These are phyloP conservation scores for Salicornia ramosissima DNA, from an alignment of 148 eudicot species.

Conservation along the genomic window DNA sequence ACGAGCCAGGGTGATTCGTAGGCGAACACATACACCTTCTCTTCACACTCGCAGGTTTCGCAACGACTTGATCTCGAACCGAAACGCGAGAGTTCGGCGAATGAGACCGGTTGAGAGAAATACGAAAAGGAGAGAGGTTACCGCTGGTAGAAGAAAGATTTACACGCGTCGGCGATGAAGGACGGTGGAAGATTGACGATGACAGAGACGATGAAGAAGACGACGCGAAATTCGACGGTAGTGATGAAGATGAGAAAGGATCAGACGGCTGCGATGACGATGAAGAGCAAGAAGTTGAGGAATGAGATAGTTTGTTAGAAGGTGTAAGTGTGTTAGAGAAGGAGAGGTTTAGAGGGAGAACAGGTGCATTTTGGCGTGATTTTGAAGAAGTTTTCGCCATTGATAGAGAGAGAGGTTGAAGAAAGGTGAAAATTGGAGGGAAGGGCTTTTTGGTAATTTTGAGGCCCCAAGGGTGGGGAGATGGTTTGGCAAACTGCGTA, in stretches of 20 bases:
- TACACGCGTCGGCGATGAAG: constrained; percentile 48
- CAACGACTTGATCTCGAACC: constrained; percentile 21
- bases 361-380: constrained; percentile 38
- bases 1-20: constrained; percentile 60
- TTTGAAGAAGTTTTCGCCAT: constrained; percentile 35
- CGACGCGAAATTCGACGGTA: constrained; percentile 26
- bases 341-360: constrained; percentile 32
- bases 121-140: constrained; percentile 33
- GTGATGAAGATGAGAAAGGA: constrained; percentile 16
- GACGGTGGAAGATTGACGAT: constrained; percentile 27
- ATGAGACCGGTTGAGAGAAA: constrained; percentile 31
- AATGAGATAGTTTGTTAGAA: constrained; percentile 9
- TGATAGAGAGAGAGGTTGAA: constrained; percentile 3
- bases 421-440: background rate
- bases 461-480: constrained; percentile 19
- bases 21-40: constrained; percentile 60
- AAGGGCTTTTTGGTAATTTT: constrained; percentile 13
- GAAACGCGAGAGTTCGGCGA: constrained; percentile 24
- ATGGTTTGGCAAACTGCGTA: constrained; percentile 47
- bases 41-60: constrained; percentile 24
- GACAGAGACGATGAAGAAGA: constrained; percentile 20
- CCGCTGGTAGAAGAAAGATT: constrained; percentile 26
- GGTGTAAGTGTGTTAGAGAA: constrained; percentile 12
- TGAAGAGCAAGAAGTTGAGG: background rate
- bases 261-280: constrained; percentile 25